Evolutionary conservation across 768 basidiomycete species (phyloP).

Genomic region (Neoboletus brunneissimus): DNA sequence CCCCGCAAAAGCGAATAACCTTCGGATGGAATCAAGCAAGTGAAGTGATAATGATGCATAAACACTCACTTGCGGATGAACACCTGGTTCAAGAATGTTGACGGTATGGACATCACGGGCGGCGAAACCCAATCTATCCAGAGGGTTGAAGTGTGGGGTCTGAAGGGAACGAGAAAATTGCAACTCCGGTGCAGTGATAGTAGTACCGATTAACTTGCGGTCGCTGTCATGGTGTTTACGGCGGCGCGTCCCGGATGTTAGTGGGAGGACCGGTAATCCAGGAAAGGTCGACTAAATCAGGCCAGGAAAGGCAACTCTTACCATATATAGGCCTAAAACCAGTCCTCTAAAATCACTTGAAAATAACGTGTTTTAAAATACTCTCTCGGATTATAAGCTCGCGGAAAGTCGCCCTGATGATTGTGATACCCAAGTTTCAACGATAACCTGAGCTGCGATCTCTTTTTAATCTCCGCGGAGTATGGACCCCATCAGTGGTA

Average conservation of each 20-base stretch:
- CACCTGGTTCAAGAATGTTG: constrained; percentile 5
- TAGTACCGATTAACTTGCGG: not conserved
- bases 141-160: too few species aligned
- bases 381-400: not conserved
- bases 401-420: not conserved
- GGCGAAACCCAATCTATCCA: not conserved
- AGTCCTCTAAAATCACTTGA: not conserved
- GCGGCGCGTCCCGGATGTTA: not conserved
- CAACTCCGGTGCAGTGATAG: too few species aligned
- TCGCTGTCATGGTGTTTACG: not conserved
- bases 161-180: not conserved
- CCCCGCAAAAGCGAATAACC: constrained; percentile 16
- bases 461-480: not conserved
- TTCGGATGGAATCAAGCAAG: not conserved
- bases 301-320: not conserved
- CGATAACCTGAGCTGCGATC: not conserved
- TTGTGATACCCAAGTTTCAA: not conserved
- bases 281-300: not conserved
- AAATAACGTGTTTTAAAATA: not conserved
- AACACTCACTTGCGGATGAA: constrained; percentile 20
- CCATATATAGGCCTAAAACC: not conserved
- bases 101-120: constrained; percentile 7
- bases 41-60: not conserved
- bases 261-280: not conserved
- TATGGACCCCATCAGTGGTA: not conserved